Evolutionary conservation across 129 eudicot genomes (phyloP).

Genomic region (Flaveria trinervia): DNA sequence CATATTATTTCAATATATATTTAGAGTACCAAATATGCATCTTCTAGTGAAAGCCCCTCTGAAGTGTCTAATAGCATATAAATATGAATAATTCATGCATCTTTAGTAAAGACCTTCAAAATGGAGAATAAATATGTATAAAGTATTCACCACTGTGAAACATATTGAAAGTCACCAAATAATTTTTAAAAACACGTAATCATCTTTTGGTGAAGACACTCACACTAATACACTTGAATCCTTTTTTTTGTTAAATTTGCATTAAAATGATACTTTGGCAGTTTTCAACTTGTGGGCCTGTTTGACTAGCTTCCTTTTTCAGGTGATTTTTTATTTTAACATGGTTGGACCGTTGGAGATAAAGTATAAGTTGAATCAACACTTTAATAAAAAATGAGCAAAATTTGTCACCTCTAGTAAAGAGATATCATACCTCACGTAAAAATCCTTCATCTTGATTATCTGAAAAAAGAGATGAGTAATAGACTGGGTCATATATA

Average conservation of each 20-base stretch:
- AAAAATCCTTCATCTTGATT: constrained; percentile 50
- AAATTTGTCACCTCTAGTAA: neutral
- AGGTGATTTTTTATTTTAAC: neutral
- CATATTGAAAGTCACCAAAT: neutral
- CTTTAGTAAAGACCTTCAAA: neutral
- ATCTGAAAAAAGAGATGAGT: constrained; percentile 80
- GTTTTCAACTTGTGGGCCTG: neutral
- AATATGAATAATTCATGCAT: neutral
- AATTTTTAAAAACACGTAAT: neutral
- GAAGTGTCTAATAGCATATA: neutral
- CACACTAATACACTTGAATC: neutral
- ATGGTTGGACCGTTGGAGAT: constrained; percentile 2
- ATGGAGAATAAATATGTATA: neutral
- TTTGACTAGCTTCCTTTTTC: constrained; percentile 8
- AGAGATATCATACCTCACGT: constrained; percentile 53
- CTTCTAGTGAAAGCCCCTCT: neutral
- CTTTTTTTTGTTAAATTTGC: neutral
- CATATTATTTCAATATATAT: neutral
- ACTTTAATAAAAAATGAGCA: neutral
- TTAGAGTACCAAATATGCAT: neutral
- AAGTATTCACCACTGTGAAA: neutral
- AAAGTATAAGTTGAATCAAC: neutral
- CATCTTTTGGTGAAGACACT: neutral
- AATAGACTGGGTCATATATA: constrained; percentile 81
- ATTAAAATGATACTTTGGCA: neutral